Percentiles rank a stretch among this genome's conserved stretches.
Conservation (phyloP, 169 alveolate genomes). For the Eimeria maxima region DNA sequence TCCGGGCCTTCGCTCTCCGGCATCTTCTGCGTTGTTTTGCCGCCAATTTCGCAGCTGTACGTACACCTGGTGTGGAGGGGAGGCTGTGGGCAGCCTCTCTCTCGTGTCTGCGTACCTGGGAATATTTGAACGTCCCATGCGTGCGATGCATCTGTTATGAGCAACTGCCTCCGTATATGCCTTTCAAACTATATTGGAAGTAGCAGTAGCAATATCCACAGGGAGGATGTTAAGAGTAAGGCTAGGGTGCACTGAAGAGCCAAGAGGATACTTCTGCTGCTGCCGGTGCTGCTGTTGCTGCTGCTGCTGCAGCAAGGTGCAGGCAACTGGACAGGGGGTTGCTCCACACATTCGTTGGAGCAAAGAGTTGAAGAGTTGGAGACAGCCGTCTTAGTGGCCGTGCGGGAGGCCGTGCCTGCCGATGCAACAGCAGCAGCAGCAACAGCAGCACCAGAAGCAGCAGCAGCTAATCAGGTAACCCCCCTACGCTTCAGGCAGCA, state of each 20-base stretch:
- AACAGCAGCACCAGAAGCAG: background rate
- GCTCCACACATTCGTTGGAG: background rate
- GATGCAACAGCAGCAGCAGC: background rate
- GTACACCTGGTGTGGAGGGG: no score
- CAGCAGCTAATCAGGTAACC: background rate
- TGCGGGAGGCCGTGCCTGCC: slow-evolving; percentile 17
- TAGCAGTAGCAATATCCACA: no score
- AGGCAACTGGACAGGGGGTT: slow-evolving; percentile 32
- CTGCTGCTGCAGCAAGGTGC: slow-evolving; percentile 40
- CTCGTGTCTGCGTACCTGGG: no score
- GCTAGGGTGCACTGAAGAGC: no score
- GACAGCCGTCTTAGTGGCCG: slow-evolving; percentile 22
- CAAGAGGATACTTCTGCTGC: background rate
- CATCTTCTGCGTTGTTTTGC: slow-evolving; percentile 41
- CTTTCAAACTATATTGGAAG: no score
- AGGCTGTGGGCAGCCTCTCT: no score
- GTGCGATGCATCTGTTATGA: no score
- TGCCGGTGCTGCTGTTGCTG: slow-evolving; percentile 38
- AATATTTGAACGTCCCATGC: no score
- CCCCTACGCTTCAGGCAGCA: background rate
- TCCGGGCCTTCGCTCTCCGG: slow-evolving; percentile 5
- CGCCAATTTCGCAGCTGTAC: slow-evolving; percentile 43
- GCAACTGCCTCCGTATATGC: no score
- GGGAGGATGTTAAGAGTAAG: no score
- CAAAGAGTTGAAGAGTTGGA: background rate